These are phyloP conservation scores for Coemansia sp. DNA, from an alignment of 192 early-diverging fungal genomes.

Conservation along the genomic window DNA sequence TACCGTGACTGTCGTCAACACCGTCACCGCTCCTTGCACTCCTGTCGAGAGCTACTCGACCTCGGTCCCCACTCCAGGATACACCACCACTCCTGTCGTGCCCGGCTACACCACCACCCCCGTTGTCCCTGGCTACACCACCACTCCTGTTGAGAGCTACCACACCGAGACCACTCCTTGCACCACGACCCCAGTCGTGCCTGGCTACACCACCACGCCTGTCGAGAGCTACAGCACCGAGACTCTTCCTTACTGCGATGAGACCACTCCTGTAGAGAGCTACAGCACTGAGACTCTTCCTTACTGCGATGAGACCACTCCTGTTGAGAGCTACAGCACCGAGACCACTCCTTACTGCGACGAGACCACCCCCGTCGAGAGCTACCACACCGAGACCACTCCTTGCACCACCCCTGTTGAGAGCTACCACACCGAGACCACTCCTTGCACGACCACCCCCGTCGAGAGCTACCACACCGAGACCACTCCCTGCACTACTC, in stretches of 20 bases:
- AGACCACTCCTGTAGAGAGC: slow-evolving; percentile 13
- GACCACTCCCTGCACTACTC: neutral
- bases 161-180: no score
- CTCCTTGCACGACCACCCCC: neutral
- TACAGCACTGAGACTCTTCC: slow-evolving; percentile 13
- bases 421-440: no score
- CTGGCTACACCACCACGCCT: slow-evolving; percentile 8
- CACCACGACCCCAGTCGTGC: neutral
- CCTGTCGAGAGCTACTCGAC: slow-evolving; percentile 19
- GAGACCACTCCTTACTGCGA: neutral
- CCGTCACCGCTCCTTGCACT: slow-evolving; percentile 24
- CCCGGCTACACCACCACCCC: slow-evolving; percentile 6
- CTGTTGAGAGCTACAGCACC: slow-evolving; percentile 26
- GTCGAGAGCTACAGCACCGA: neutral
- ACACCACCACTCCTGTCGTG: slow-evolving; percentile 10
- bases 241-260: neutral
- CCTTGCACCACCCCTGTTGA: neutral
- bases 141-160: neutral
- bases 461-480: neutral
- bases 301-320: slow-evolving; percentile 4
- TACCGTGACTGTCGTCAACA: slow-evolving; percentile 15
- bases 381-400: slow-evolving; percentile 15
- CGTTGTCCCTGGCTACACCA: slow-evolving; percentile 15
- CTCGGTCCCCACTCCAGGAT: slow-evolving; percentile 11
- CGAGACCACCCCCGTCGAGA: slow-evolving; percentile 13